Evolutionary conservation across 768 basidiomycete species (phyloP), one percentile per base, ranked within the genome.

Genomic region (Podaxis rugospora): DNA sequence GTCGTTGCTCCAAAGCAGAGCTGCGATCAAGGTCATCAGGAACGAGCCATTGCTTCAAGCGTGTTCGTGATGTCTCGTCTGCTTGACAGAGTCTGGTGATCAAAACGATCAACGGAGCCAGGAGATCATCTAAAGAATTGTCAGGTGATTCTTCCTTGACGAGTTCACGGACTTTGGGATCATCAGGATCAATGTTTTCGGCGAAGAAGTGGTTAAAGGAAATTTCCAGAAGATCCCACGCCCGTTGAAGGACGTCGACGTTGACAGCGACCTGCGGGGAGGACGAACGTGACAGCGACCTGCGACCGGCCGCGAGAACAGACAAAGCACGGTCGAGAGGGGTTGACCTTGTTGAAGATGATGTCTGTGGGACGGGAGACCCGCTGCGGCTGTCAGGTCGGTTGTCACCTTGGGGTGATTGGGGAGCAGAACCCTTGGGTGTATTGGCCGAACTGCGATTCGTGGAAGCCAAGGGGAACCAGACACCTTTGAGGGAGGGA

Each of bases 21-120:
- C 88, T 83, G 49, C 97, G 86, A 71, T 98, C 96, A 67, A 97
- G 69, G 66, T 89, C 84, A 0, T 83, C 74, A 0, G 95, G 95
- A 5, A 95, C 74, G 23, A 98, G 73, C 81, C 83, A 84, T 51
- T 86, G 82, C 61, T 85, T 81, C 62, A 92, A 70, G 25, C 84
- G 78, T 39, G 71, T 57, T 60, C 87, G 80, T 16, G 83, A 80
- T 2, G 71, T 74, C 57, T 85, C 84, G 65, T 90, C 86, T 2
- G 82, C 89, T 16, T 79, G 71, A 62, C 88, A 89, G 42, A 94
- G 73, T 61, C 88, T 83, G 5, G 87, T 83, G 51, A 97, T 71
- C 40, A 98, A 80, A 13, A 95, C 75, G 23, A 89, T 79, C 10
- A 97, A 75, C 1, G 95, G 95, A 3, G 86, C 80, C 39, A 95